phyloP scores from a whole-genome alignment of 2,329 filamentous ascomycete species.

The Fusarium equiseti region DNA sequence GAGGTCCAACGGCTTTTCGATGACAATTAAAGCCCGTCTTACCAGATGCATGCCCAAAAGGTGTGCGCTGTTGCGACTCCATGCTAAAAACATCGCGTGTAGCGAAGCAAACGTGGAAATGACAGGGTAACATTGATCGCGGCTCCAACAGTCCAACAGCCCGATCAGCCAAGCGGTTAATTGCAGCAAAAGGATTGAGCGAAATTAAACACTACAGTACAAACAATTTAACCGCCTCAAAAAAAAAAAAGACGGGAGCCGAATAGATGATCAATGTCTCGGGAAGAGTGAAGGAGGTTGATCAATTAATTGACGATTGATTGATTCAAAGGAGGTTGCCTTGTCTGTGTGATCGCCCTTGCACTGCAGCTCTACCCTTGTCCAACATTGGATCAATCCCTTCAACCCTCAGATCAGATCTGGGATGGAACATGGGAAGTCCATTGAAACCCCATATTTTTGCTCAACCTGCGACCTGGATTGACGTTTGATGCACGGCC shows the following conservation, averaged over 20 bases:
- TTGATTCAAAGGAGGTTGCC: not conserved
- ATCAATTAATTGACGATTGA: slow-evolving; percentile 1
- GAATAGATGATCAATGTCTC: slow-evolving; percentile 12
- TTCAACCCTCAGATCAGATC: slow-evolving; percentile 1
- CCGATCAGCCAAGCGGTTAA: not conserved
- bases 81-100: not conserved
- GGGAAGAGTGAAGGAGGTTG: slow-evolving; percentile 10
- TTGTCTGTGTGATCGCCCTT: not conserved
- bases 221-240: not conserved
- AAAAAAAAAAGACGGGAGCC: slow-evolving; percentile 3
- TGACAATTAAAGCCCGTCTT: not conserved
- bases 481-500: not conserved
- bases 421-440: not conserved
- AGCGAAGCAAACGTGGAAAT: not conserved
- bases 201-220: not conserved
- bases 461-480: not conserved
- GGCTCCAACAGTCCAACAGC: not conserved
- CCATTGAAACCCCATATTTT: not conserved
- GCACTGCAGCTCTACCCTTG: slow-evolving; percentile 5
- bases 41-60: not conserved
- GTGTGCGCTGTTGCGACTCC: not conserved
- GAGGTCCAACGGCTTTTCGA: not conserved
- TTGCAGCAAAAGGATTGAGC: not conserved
- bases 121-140: not conserved
- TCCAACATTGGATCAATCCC: not conserved